Percentiles rank a stretch among this genome's conserved stretches.
These are phyloP conservation scores for Clavariopsis aquatica DNA, from an alignment of 495 filamentous ascomycete species.

Conservation along the genomic window DNA sequence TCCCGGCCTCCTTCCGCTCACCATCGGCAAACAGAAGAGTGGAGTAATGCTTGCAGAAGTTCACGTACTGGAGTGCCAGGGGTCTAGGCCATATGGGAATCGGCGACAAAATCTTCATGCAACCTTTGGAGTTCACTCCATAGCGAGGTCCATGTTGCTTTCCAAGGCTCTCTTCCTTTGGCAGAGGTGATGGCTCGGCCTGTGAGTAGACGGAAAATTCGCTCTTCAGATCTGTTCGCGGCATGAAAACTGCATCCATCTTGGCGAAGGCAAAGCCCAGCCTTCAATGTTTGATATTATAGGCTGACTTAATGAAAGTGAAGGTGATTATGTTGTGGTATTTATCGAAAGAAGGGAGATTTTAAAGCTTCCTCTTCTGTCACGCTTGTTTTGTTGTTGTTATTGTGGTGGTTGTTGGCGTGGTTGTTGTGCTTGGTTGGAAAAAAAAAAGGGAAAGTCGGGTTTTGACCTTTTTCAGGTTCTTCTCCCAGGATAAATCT, in stretches of 20 bases:
- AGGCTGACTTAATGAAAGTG: no score
- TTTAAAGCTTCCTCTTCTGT: no score
- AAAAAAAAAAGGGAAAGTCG: no score
- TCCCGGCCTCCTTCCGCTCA: not conserved
- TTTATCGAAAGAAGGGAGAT: no score
- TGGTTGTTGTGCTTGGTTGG: no score
- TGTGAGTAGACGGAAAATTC: not conserved
- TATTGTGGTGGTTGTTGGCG: no score
- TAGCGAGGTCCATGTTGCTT: not conserved
- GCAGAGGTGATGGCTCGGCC: not conserved
- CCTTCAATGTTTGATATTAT: no score
- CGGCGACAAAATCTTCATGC: not conserved
- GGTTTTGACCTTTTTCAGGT: no score
- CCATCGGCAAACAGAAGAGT: not conserved
- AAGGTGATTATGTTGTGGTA: no score
- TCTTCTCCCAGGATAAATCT: no score
- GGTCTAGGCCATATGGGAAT: constrained; percentile 10
- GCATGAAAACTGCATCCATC: not conserved
- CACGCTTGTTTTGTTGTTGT: no score
- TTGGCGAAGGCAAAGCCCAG: not conserved
- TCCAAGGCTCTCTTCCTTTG: not conserved
- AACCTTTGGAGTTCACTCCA: no score
- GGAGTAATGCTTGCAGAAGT: not conserved
- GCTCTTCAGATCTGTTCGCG: not conserved
- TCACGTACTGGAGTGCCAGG: not conserved